Evolutionary conservation across 2,329 filamentous ascomycete species (phyloP).

Genomic region (Daldinia sp.): DNA sequence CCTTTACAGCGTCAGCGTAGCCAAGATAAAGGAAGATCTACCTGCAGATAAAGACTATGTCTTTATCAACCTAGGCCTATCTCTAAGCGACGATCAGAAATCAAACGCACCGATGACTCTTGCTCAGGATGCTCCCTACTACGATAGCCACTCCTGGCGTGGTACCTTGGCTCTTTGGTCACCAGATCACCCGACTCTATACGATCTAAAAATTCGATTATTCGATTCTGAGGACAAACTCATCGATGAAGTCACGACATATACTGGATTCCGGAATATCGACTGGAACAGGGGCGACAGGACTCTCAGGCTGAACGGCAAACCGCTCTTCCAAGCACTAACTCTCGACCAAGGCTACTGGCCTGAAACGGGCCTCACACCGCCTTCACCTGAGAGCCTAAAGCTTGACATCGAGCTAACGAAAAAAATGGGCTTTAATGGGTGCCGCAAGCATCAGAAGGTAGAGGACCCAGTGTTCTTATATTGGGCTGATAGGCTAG

Average conservation of each 20-base stretch:
- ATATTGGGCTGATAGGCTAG: constrained; percentile 68
- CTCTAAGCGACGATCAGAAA: constrained; percentile 53
- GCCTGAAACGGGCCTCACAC: constrained; percentile 67
- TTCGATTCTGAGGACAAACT: constrained; percentile 52
- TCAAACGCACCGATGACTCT: constrained; percentile 51
- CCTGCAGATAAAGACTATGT: constrained; percentile 59
- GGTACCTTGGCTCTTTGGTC: constrained; percentile 69
- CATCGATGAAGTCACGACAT: constrained; percentile 66
- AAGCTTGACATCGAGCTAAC: constrained; percentile 62
- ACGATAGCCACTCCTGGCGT: constrained; percentile 55
- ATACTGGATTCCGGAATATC: constrained; percentile 67
- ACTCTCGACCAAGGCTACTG: constrained; percentile 71
- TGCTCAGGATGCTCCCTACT: constrained; percentile 47
- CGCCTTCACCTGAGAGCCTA: constrained; percentile 57
- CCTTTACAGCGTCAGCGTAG: constrained; percentile 58
- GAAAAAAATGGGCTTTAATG: constrained; percentile 70
- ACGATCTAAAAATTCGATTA: constrained; percentile 63
- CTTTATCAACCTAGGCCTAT: constrained; percentile 57
- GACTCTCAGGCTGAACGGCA: constrained; percentile 66
- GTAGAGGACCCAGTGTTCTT: constrained; percentile 68
- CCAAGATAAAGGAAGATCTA: constrained; percentile 54
- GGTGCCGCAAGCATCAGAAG: constrained; percentile 71
- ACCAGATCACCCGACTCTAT: constrained; percentile 64
- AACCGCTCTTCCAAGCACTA: constrained; percentile 67
- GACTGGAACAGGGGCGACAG: constrained; percentile 66